Evolutionary conservation across 352 stramenopile genomes (phyloP).

Genomic region (Globisporangium polare): DNA sequence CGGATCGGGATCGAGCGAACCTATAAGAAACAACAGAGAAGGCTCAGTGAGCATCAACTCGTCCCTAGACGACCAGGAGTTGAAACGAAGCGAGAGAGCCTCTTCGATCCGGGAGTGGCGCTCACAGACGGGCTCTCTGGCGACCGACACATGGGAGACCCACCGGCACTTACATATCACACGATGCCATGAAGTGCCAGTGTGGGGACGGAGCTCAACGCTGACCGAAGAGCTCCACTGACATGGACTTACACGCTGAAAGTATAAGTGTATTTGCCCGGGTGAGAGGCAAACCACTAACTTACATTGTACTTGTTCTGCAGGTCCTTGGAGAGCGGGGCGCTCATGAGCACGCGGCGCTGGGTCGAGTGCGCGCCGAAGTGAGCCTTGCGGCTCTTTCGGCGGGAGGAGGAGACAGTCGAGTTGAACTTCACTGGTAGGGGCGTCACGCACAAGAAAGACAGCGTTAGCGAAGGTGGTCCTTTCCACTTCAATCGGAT

Average conservation of each 20-base stretch:
- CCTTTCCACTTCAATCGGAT: neutral
- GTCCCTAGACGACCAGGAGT: neutral
- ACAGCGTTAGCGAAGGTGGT: neutral
- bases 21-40: slow-evolving; percentile 23
- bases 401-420: slow-evolving; percentile 93
- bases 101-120: slow-evolving; percentile 5
- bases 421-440: slow-evolving; percentile 92
- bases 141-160: neutral
- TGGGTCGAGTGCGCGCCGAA: slow-evolving; percentile 97
- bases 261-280: slow-evolving; percentile 56
- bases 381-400: slow-evolving; percentile 99
- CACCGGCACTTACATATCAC: slow-evolving; percentile 77
- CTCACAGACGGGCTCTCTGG: neutral
- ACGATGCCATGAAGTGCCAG: slow-evolving; percentile 90
- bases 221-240: slow-evolving; percentile 26
- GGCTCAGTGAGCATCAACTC: neutral
- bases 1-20: slow-evolving; percentile 98
- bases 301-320: slow-evolving; percentile 99
- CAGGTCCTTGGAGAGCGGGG: slow-evolving; percentile 98
- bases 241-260: slow-evolving; percentile 90
- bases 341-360: slow-evolving; percentile 97
- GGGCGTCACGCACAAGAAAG: neutral
- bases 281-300: slow-evolving; percentile 48
- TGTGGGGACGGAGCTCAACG: slow-evolving; percentile 1
- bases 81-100: neutral